Percentiles rank a stretch among this genome's conserved stretches.
Evolutionary conservation across 208 protist genomes (phyloP).

Genomic region (Crithidia thermophila): DNA sequence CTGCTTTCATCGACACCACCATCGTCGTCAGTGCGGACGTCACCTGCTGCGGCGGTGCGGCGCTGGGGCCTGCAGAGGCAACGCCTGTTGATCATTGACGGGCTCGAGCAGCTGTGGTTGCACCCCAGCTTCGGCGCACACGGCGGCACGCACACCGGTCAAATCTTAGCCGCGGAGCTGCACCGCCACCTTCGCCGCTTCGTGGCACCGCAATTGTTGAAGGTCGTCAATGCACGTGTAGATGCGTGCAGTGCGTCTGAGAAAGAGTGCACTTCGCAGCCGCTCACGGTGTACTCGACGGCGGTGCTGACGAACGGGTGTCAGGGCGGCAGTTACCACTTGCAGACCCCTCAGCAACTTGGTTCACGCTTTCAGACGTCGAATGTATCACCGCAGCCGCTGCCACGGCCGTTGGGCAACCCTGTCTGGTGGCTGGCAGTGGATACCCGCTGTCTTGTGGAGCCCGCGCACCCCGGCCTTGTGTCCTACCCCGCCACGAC

Average conservation of each 20-base stretch:
- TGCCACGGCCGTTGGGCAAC: constrained; percentile 20
- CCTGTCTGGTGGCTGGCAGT: constrained; percentile 12
- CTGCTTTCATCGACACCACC: background rate
- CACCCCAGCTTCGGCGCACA: constrained; percentile 24
- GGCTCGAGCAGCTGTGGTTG: constrained; percentile 27
- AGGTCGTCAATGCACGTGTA: no score
- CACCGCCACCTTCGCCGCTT: constrained; percentile 39
- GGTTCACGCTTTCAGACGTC: background rate
- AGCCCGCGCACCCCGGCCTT: constrained; percentile 22
- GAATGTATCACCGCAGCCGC: background rate
- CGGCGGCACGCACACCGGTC: constrained; percentile 32
- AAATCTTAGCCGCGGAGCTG: constrained; percentile 46
- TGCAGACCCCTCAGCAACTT: constrained; percentile 6
- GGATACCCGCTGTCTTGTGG: constrained; percentile 26
- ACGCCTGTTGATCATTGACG: constrained; percentile 24
- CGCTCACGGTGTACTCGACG: constrained; percentile 5
- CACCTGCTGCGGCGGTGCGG: background rate
- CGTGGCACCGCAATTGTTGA: constrained; percentile 12
- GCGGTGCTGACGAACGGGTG: constrained; percentile 28
- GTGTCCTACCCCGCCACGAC: constrained; percentile 1
- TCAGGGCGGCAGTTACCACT: background rate
- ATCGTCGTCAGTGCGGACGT: no score
- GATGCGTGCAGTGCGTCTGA: no score
- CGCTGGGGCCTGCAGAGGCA: constrained; percentile 23
- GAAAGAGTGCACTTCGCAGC: background rate